Percentiles rank a stretch among this genome's conserved stretches.
phyloP scores from a whole-genome alignment of 208 protist genomes.

The Leishmania martiniquensis region DNA sequence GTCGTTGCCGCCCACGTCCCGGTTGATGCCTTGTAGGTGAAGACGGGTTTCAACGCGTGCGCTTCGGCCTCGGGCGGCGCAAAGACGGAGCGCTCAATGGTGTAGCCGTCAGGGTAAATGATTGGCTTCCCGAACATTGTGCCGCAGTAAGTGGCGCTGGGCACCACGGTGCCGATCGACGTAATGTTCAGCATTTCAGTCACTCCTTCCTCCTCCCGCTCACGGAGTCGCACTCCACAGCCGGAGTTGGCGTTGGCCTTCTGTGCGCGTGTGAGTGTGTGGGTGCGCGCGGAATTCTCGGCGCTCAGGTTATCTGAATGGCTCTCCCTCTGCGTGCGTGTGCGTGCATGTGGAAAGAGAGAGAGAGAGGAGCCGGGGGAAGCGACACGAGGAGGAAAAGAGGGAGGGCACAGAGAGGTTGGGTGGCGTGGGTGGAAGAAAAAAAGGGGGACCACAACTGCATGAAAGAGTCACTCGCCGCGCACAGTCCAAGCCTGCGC shows the following conservation, averaged over 20 bases:
- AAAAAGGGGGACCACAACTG: not conserved
- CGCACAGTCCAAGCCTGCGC: not conserved
- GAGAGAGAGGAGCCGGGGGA: constrained; percentile 21
- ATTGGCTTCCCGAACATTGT: constrained; percentile 27
- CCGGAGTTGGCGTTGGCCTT: too few species aligned
- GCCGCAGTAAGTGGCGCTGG: constrained; percentile 29
- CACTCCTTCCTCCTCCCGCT: not conserved
- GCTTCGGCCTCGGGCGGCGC: not conserved
- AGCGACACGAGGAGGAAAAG: not conserved
- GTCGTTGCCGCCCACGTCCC: not conserved
- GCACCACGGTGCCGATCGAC: constrained; percentile 46
- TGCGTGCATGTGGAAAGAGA: not conserved
- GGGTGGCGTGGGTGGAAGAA: too few species aligned
- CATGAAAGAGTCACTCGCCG: not conserved
- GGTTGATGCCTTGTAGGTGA: constrained; percentile 16
- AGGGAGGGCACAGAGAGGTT: too few species aligned
- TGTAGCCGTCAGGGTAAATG: constrained; percentile 59
- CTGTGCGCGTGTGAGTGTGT: not conserved
- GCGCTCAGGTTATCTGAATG: not conserved
- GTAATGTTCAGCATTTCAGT: constrained; percentile 49
- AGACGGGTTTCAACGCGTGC: constrained; percentile 1
- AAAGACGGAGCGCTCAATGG: constrained; percentile 63
- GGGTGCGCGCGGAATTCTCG: too few species aligned
- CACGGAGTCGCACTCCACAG: too few species aligned
- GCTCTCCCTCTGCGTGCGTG: not conserved